Evolutionary conservation across 1,284 basidiomycete species (phyloP), one percentile per base, ranked within the genome.

Genomic region (Tilletia caries): DNA sequence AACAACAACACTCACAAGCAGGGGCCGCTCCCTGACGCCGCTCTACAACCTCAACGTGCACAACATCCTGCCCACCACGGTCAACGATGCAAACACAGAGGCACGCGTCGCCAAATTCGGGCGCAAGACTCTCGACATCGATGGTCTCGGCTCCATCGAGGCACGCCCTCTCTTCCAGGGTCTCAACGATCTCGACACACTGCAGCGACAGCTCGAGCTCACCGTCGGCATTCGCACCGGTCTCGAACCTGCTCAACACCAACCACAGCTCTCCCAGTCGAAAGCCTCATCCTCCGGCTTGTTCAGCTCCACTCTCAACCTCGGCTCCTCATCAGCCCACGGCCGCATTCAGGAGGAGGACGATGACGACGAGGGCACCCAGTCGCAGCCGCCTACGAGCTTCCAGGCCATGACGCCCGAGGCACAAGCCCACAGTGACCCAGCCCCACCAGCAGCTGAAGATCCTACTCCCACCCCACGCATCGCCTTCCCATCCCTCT

Each of bases 41-140:
- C 87, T 97, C 18, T 98, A 96, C 86, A 97, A 95, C 79, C 87
- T 98, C 41, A 90, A 92, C 68, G 92, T 91, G 1, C 95, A 98
- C 84, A 92, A 92, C 75, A 92, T 98, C 69, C 88, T 95, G 86
- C 91, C 93, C 12, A 95, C 95, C 72, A 90, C 90, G 34, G 90
- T 96, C 69, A 89, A 92, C 37, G 93, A 95, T 79, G 92, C 92
- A 0, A 94, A 93, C 2, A 98, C 95, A 0, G 95, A 98, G 75
- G 92, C 92, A 34, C 93, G 92, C 83, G 90, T 98, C 13, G 94
- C 95, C 20, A 93, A 91, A 80, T 96, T 96, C 82, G 86, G 88
- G 73, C 92, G 90, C 78, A 89, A 91, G 18, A 91, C 91, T 0
- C 85, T 85, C 37, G 84, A 85, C 23, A 71, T 85, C 25, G 71